Evolutionary conservation across 148 eudicot genomes (phyloP).

Genomic region (Rhododendron griersonianum): DNA sequence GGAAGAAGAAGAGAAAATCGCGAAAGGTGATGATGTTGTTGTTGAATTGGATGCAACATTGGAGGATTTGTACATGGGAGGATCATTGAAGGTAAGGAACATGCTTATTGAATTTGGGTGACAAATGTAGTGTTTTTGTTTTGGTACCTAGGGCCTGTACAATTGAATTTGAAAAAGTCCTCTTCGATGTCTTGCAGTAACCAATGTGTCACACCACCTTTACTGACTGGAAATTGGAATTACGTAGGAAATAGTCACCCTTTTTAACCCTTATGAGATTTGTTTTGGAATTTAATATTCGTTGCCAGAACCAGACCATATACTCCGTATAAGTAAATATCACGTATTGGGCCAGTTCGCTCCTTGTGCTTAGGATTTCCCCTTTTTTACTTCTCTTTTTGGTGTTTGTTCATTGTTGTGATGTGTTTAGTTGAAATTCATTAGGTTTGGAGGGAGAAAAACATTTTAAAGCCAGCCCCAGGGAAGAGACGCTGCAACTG

Average conservation of each 20-base stretch:
- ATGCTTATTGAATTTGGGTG: not conserved
- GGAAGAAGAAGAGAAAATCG: conserved; percentile 87
- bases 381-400: not conserved
- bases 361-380: not conserved
- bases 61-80: conserved; percentile 97
- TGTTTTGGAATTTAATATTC: not conserved
- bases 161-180: not conserved
- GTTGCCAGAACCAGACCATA: not conserved
- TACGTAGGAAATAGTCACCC: not conserved
- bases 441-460: conserved; percentile 95
- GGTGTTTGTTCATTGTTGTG: not conserved
- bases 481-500: conserved; percentile 93
- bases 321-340: not conserved
- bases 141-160: not conserved
- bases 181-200: not conserved
- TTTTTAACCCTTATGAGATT: not conserved
- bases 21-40: conserved; percentile 95
- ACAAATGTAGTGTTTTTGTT: not conserved
- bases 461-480: conserved; percentile 73
- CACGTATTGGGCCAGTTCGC: not conserved
- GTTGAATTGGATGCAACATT: conserved; percentile 91
- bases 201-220: not conserved
- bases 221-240: not conserved
- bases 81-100: conserved; percentile 71
- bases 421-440: conserved; percentile 13